Percentiles rank a stretch among this genome's conserved stretches.
Conservation (phyloP, 495 filamentous ascomycete species). For the Apodospora peruviana region DNA sequence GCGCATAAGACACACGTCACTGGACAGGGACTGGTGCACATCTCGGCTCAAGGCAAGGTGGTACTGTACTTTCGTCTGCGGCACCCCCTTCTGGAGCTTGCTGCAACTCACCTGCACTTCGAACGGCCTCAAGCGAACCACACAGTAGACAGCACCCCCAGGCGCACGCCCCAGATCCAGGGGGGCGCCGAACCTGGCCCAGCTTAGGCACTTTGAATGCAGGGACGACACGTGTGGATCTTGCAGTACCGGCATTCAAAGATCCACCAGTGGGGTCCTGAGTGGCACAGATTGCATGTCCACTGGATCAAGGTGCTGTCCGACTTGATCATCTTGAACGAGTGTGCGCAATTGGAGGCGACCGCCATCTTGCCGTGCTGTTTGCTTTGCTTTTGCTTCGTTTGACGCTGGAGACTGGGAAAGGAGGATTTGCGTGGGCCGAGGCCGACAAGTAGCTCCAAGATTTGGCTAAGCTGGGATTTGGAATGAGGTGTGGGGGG, state of each 20-base stretch:
- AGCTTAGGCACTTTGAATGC: conserved; percentile 51
- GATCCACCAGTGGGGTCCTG: conserved; percentile 77
- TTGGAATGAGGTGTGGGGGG: not conserved
- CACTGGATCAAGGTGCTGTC: conserved; percentile 70
- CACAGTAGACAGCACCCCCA: not conserved
- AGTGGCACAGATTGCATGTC: conserved; percentile 72
- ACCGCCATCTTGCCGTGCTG: conserved; percentile 48
- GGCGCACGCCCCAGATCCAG: conserved; percentile 4
- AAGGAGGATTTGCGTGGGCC: not conserved
- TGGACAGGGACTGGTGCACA: conserved; percentile 1
- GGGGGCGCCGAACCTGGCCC: conserved; percentile 6
- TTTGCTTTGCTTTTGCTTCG: conserved; percentile 1
- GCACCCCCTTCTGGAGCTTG: not conserved
- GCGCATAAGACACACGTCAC: conserved; percentile 4
- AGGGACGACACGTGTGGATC: conserved; percentile 65
- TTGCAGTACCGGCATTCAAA: conserved; percentile 76
- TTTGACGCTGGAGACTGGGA: not conserved
- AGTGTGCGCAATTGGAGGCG: conserved; percentile 59
- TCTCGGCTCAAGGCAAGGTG: not conserved
- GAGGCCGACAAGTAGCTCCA: not conserved
- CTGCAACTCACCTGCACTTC: conserved; percentile 18
- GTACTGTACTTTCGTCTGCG: conserved; percentile 1
- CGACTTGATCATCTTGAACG: conserved; percentile 72
- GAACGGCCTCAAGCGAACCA: conserved; percentile 4
- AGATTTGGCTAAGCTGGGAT: not conserved